Base-by-base conservation (phyloP, 2,329 filamentous ascomycete genomes). In the Allantophomopsis cytisporea region DNA sequence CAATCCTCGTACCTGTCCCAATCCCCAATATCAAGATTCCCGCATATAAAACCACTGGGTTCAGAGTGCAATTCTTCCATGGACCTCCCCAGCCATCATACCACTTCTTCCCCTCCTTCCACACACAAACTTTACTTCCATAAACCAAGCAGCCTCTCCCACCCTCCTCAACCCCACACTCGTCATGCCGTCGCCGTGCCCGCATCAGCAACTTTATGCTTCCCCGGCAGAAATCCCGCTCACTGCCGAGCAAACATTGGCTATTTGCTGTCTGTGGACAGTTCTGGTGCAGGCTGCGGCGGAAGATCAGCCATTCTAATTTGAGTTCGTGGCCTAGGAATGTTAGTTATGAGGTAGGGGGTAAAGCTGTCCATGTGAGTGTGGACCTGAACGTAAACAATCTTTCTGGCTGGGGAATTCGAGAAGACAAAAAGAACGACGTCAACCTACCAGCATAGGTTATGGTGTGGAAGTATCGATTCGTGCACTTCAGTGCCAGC, bases 401-500 rank as follows among this genome's bases (percentile, higher is more conserved):
- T 3, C 23, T 28, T 28, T 5, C 7, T 10, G 3, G 23, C 3
- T 28, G 5, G 23, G 8, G 23, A 28, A 28, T 8, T 4, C 11
- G 8, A 10, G 23, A 28, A 12, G 7, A 5, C 8, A 5, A 35
- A 83, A 62, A 20, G 64, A 56, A 21, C 3, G 23, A 3, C 23
- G 11, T 8, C 11, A n/a, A 12, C 23, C 83, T 62, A 30, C 75
- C 76, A 1, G 80, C 84, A 54, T 78, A 68, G 44, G 83, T 76
- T 2, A 82, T 57, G 36, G 56, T 50, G 59, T 76, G 78, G 54
- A 84, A 78, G 51, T 80, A 66, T 42, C 68, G 66, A 51, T 61
- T 76, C 15, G 71, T 71, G 53, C 83, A 78, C 51, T 83, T 83
- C 13, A 84, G 60, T 0, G 78, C 79, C 1, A 84, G 65, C 0